Evolutionary conservation across 768 basidiomycete genomes (phyloP).

Genomic region (Collybia sordida): DNA sequence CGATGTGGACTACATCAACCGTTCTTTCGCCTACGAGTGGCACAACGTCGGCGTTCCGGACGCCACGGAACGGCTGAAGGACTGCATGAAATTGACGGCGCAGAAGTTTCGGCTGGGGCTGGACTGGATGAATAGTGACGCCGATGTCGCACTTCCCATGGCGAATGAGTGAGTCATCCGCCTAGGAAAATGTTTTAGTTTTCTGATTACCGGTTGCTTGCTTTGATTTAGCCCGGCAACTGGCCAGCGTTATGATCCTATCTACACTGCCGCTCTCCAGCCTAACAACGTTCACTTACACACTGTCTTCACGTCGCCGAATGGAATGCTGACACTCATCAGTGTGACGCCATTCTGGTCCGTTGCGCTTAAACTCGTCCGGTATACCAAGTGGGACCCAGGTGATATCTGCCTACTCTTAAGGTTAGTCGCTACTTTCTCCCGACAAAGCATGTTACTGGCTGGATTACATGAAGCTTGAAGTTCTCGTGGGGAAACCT

Average conservation of each 20-base stretch:
- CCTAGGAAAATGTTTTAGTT: not conserved
- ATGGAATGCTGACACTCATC: constrained; percentile 49
- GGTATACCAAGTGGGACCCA: constrained; percentile 63
- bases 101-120: constrained; percentile 45
- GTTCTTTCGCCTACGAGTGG: constrained; percentile 61
- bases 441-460: not conserved
- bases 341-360: constrained; percentile 73
- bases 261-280: constrained; percentile 51
- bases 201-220: not conserved
- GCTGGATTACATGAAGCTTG: not conserved
- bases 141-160: constrained; percentile 71
- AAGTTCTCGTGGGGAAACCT: not conserved
- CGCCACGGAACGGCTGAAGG: constrained; percentile 52
- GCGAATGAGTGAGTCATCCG: constrained; percentile 50
- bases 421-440: constrained; percentile 38
- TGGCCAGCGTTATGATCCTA: constrained; percentile 52
- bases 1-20: constrained; percentile 67
- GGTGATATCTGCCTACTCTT: constrained; percentile 67
- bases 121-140: constrained; percentile 81
- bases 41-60: constrained; percentile 43
- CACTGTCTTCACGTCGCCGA: constrained; percentile 56
- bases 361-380: constrained; percentile 69
- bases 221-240: constrained; percentile 15
- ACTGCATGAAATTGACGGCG: constrained; percentile 59
- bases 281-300: constrained; percentile 51